Base-by-base conservation (phyloP, 108 stramenopile species). In the Conticribra weissflogii region DNA sequence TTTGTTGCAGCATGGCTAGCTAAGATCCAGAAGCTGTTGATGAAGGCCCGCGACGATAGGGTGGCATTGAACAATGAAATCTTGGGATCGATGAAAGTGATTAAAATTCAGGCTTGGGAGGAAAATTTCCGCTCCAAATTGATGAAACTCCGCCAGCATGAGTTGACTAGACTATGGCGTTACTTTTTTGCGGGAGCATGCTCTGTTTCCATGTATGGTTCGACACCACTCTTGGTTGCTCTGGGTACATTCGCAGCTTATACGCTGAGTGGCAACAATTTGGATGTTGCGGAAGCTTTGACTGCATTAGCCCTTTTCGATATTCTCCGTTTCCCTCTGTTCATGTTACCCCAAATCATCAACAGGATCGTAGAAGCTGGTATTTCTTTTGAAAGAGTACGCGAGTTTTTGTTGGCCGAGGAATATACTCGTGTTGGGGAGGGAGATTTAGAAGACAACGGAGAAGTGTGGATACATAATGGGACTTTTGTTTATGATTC, bases 41-140 rank as follows among this genome's bases (percentile, higher is more conserved):
- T 97, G 93, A 70, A 80, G 70, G 85, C 87, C 18, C 85, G 91
- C 56, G 98, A 97, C 76, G 76, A 73, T 45, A 86, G 98, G 16
- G 81, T 96, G 8, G 81, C 96, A 47, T n/a, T 90, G 41, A 97
- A 95, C 49, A 83, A 79, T 56, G 98, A 98, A 71, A 85, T 92
- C 18, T 57, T 98, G 59, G 64, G 74, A 5, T 75, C 82, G 29
- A 97, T 97, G 85, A 96, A 96, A 79, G 83, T 96, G 34, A 80
- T 98, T 76, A 98, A 98, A 78, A 77, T 96, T 16, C 92, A 96
- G 69, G 98, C 93, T 12, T 98, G 96, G 96, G 96, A 97, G 74
- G 83, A 83, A 44, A 62, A 86, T 32, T 94, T 94, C 78, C 66
- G 68, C 30, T 53, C 71, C 19, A 65, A 81, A 58, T 82, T 93